Percentiles rank a stretch among this genome's conserved stretches.
Evolutionary conservation across 805 yeast genomes (phyloP).

Genomic region (Candida saitoana): DNA sequence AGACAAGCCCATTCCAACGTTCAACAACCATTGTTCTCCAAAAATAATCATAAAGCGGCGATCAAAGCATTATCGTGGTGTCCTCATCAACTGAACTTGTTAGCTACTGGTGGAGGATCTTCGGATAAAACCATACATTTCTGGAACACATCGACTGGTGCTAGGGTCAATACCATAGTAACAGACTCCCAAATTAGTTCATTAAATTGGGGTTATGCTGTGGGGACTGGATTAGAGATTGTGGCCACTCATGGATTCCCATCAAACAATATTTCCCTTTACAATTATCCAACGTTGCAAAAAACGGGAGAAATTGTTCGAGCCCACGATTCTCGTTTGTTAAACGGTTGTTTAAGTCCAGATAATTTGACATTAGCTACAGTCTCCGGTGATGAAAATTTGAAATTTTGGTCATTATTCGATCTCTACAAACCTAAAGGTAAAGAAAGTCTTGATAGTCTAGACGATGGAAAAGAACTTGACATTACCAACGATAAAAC

Average conservation of each 20-base stretch:
- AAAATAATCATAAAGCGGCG: slow-evolving; percentile 85
- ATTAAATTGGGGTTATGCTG: slow-evolving; percentile 80
- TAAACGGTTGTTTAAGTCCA: slow-evolving; percentile 80
- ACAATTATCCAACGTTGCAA: slow-evolving; percentile 80
- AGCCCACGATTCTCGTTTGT: slow-evolving; percentile 88
- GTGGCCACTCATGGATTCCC: slow-evolving; percentile 96
- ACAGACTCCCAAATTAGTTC: slow-evolving; percentile 95
- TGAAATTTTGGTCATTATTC: slow-evolving; percentile 91
- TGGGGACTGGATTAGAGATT: slow-evolving; percentile 72
- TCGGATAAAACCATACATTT: slow-evolving; percentile 84
- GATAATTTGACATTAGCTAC: slow-evolving; percentile 90
- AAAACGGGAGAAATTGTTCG: slow-evolving; percentile 81
- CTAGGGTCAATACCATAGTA: slow-evolving; percentile 78
- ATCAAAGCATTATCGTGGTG: slow-evolving; percentile 95
- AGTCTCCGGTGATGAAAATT: slow-evolving; percentile 92
- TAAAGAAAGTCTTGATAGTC: slow-evolving; percentile 10
- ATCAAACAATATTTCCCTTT: slow-evolving; percentile 73
- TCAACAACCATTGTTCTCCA: slow-evolving; percentile 60
- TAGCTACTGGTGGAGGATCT: slow-evolving; percentile 98
- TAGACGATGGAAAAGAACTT: slow-evolving; percentile 12
- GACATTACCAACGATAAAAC: slow-evolving; percentile 13
- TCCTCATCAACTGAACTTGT: slow-evolving; percentile 73
- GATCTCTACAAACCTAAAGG: slow-evolving; percentile 42
- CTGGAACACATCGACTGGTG: slow-evolving; percentile 93
- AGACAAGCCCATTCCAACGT: slow-evolving; percentile 39